Conservation (phyloP, 805 yeast species). For the Peterozyma toletana region DNA sequence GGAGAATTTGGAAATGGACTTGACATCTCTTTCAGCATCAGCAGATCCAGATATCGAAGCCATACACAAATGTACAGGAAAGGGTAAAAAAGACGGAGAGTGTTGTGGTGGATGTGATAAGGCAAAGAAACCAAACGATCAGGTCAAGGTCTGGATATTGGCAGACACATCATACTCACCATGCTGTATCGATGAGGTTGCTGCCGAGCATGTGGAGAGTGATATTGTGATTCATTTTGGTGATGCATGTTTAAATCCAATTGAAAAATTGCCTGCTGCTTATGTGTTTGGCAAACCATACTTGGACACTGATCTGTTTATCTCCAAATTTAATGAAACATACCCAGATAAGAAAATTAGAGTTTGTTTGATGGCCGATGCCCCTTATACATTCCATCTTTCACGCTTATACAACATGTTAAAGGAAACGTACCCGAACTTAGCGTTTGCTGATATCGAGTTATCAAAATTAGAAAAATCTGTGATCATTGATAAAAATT, state of each 20-base stretch:
- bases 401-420: slow-evolving; percentile 27
- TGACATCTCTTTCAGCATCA: neutral
- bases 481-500: slow-evolving; percentile 17
- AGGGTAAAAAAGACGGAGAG: slow-evolving; percentile 10
- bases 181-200: slow-evolving; percentile 95
- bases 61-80: slow-evolving; percentile 3
- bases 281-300: slow-evolving; percentile 73
- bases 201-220: slow-evolving; percentile 85
- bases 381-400: slow-evolving; percentile 52
- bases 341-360: slow-evolving; percentile 33
- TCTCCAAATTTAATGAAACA: slow-evolving; percentile 30
- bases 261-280: slow-evolving; percentile 63
- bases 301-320: slow-evolving; percentile 34
- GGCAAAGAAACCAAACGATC: slow-evolving; percentile 14
- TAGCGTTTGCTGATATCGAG: slow-evolving; percentile 34
- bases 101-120: slow-evolving; percentile 20
- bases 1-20: slow-evolving; percentile 9
- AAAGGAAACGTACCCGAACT: slow-evolving; percentile 21
- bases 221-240: slow-evolving; percentile 91
- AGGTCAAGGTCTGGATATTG: slow-evolving; percentile 58
- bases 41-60: slow-evolving; percentile 16
- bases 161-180: slow-evolving; percentile 96
- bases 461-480: slow-evolving; percentile 13
- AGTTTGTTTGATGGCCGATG: slow-evolving; percentile 66
- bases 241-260: slow-evolving; percentile 84